Conservation (phyloP, 805 yeast genomes). For the Candida morakotiae region DNA sequence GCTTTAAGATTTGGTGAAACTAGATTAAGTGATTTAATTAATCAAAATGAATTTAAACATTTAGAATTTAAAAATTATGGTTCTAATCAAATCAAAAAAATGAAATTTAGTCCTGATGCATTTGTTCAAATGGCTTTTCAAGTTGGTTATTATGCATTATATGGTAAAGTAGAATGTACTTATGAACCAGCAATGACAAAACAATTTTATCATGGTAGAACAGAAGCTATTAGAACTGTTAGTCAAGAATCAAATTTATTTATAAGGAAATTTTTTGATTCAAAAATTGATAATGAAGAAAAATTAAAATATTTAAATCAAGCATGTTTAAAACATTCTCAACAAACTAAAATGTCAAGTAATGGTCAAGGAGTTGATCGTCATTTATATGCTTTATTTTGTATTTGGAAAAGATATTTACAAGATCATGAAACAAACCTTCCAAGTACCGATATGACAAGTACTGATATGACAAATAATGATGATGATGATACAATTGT, state of each 20-base stretch:
- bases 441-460: background rate
- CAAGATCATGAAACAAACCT: slow-evolving; percentile 18
- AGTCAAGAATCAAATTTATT: slow-evolving; percentile 74
- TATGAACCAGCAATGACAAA: slow-evolving; percentile 98
- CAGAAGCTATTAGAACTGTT: slow-evolving; percentile 88
- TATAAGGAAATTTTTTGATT: slow-evolving; percentile 80
- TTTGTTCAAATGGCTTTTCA: slow-evolving; percentile 92
- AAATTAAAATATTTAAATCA: slow-evolving; percentile 57
- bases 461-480: slow-evolving; percentile 10
- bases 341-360: slow-evolving; percentile 64
- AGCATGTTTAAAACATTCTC: slow-evolving; percentile 71
- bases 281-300: slow-evolving; percentile 49
- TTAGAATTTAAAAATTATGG: slow-evolving; percentile 74
- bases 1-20: slow-evolving; percentile 90
- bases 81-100: slow-evolving; percentile 69
- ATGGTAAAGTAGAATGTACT: slow-evolving; percentile 90
- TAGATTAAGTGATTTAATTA: slow-evolving; percentile 77
- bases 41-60: slow-evolving; percentile 83
- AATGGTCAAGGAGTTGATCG: slow-evolving; percentile 89
- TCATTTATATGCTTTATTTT: slow-evolving; percentile 81
- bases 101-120: slow-evolving; percentile 92
- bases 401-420: slow-evolving; percentile 75
- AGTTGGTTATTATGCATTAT: slow-evolving; percentile 85
- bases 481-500: slow-evolving; percentile 8
- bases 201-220: slow-evolving; percentile 80